These are phyloP conservation scores for Thermothielavioides terrestris DNA, from an alignment of 495 filamentous ascomycete genomes.

Conservation along the genomic window DNA sequence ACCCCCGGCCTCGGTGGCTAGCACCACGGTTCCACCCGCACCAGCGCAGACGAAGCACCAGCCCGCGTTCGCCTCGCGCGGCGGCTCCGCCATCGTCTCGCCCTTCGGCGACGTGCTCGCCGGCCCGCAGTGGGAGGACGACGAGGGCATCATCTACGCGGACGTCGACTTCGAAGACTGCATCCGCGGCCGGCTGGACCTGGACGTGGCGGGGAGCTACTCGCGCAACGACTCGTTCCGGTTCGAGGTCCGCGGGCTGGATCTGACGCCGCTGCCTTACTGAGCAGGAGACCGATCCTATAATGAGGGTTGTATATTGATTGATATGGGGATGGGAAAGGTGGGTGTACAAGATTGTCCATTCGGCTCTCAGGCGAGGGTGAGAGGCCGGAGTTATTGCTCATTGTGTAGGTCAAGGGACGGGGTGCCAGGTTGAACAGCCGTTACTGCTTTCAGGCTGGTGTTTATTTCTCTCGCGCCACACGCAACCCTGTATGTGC, in stretches of 20 bases:
- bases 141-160: constrained; percentile 41
- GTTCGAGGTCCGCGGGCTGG: constrained; percentile 61
- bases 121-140: constrained; percentile 77
- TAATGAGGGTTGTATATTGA: neutral
- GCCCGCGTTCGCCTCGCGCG: constrained; percentile 50
- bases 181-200: constrained; percentile 46
- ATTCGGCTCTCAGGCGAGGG: too few relatives aligned
- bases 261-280: constrained; percentile 65
- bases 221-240: constrained; percentile 75
- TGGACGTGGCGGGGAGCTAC: constrained; percentile 72
- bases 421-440: too few relatives aligned
- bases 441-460: too few relatives aligned
- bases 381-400: too few relatives aligned
- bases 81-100: constrained; percentile 74
- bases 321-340: too few relatives aligned
- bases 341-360: neutral
- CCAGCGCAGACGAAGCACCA: neutral
- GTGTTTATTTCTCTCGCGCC: too few relatives aligned
- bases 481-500: too few relatives aligned
- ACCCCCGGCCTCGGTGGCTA: too few relatives aligned
- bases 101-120: constrained; percentile 69
- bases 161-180: constrained; percentile 47
- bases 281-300: neutral
- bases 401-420: too few relatives aligned
- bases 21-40: constrained; percentile 6